phyloP scores from a whole-genome alignment of 2,329 filamentous ascomycete genomes.

The Xylaria digitata region DNA sequence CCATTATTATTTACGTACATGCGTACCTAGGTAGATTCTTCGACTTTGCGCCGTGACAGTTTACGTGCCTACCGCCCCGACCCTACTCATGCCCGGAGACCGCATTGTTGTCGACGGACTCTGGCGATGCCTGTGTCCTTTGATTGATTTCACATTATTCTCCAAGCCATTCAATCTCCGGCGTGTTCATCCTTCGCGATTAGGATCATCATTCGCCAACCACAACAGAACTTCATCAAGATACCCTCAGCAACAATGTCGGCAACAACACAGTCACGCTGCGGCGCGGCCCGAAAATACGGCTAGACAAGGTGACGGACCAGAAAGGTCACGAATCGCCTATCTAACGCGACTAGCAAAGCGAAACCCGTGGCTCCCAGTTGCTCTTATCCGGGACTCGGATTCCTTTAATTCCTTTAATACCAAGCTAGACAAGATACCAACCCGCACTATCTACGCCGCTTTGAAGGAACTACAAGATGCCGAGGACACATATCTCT shows the following conservation, averaged over 20 bases:
- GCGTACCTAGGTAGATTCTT: conserved; percentile 14
- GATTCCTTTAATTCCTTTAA: conserved; percentile 40
- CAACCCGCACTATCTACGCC: conserved; percentile 59
- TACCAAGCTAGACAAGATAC: conserved; percentile 44
- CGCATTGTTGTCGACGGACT: conserved; percentile 66
- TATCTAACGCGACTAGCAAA: conserved; percentile 46
- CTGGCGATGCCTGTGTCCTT: conserved; percentile 72
- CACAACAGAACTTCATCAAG: conserved; percentile 29
- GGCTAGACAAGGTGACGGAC: conserved; percentile 4
- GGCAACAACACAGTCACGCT: conserved; percentile 27
- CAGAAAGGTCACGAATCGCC: conserved; percentile 35
- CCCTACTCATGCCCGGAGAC: conserved; percentile 51
- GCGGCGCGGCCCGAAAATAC: background rate
- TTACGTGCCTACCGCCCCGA: conserved; percentile 14
- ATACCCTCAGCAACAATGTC: conserved; percentile 28
- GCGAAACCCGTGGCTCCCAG: conserved; percentile 45
- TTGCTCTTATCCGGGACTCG: conserved; percentile 39
- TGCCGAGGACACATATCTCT: conserved; percentile 52
- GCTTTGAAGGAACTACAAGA: conserved; percentile 56
- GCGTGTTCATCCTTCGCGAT: conserved; percentile 23
- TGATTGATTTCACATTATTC: conserved; percentile 57
- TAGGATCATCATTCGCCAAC: conserved; percentile 31
- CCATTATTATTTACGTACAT: background rate
- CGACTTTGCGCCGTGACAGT: conserved; percentile 17
- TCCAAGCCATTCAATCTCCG: conserved; percentile 48